Evolutionary conservation across 176 grass and related monocot species (phyloP).

Genomic region (Zizania latifolia): DNA sequence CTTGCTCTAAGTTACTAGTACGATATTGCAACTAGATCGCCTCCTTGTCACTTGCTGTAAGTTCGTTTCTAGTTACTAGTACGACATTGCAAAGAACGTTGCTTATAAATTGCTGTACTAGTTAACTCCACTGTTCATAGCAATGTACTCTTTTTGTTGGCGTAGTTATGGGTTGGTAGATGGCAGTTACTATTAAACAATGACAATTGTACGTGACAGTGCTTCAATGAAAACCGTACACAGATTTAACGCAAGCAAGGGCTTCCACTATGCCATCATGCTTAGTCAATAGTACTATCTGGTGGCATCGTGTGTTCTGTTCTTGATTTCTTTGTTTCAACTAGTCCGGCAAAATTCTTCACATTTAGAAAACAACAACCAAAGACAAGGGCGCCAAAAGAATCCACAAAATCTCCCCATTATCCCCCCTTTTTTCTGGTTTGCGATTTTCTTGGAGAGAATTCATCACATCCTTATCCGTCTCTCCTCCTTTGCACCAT

Average conservation of each 20-base stretch:
- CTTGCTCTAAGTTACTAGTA: background rate
- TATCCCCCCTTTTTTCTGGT: background rate
- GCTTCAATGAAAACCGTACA: background rate
- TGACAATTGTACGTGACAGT: background rate
- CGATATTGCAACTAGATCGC: background rate
- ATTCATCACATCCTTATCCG: slow-evolving; percentile 42
- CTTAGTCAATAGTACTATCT: background rate
- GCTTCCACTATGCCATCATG: background rate
- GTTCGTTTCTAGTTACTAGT: background rate
- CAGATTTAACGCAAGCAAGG: background rate
- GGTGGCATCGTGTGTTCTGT: background rate
- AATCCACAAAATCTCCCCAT: slow-evolving; percentile 13
- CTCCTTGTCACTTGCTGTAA: background rate
- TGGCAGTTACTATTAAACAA: too few relatives aligned
- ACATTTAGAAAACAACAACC: background rate
- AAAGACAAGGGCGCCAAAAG: background rate
- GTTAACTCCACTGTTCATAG: background rate
- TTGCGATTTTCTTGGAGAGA: slow-evolving; percentile 23
- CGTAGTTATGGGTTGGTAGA: background rate
- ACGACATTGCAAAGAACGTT: background rate
- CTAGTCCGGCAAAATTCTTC: background rate
- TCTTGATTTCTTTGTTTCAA: background rate
- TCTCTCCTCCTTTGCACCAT: slow-evolving; percentile 20
- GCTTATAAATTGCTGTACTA: background rate
- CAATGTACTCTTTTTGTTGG: background rate